phyloP scores from a whole-genome alignment of 2,329 filamentous ascomycete genomes.

The Ceratocystis variospora region DNA sequence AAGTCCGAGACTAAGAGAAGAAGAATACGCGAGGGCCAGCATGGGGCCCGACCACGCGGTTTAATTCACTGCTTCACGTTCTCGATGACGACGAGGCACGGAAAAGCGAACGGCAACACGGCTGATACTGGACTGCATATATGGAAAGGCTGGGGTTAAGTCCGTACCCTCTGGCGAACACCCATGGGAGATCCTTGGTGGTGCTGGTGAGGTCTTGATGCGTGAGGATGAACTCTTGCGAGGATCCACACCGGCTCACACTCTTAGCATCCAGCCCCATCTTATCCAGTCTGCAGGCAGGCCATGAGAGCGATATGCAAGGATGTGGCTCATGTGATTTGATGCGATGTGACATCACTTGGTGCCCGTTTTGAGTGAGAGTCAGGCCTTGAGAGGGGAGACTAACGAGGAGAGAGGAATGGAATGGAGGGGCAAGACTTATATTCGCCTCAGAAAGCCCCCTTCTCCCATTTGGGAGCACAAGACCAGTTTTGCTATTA shows the following conservation, averaged over 20 bases:
- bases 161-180: neutral
- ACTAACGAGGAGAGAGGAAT: neutral
- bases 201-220: neutral
- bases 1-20: neutral
- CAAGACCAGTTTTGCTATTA: neutral
- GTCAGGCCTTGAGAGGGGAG: neutral
- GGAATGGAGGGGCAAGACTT: neutral
- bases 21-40: conserved; percentile 5
- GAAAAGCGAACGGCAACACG: neutral
- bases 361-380: conserved; percentile 8
- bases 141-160: neutral
- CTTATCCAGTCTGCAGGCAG: neutral
- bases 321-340: conserved; percentile 15
- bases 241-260: neutral
- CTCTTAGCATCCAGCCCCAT: neutral
- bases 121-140: neutral
- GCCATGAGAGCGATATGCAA: conserved; percentile 2
- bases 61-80: neutral
- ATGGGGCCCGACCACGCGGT: neutral
- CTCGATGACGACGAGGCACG: neutral
- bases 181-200: neutral
- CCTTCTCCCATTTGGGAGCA: neutral
- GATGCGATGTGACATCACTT: conserved; percentile 12
- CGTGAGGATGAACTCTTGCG: neutral
- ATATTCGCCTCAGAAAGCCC: neutral